A percentile compares a stretch with the other conserved stretches of the same genome.
Evolutionary conservation across 2,329 filamentous ascomycete genomes (phyloP).

Genomic region (Colletotrichum eremochloae): DNA sequence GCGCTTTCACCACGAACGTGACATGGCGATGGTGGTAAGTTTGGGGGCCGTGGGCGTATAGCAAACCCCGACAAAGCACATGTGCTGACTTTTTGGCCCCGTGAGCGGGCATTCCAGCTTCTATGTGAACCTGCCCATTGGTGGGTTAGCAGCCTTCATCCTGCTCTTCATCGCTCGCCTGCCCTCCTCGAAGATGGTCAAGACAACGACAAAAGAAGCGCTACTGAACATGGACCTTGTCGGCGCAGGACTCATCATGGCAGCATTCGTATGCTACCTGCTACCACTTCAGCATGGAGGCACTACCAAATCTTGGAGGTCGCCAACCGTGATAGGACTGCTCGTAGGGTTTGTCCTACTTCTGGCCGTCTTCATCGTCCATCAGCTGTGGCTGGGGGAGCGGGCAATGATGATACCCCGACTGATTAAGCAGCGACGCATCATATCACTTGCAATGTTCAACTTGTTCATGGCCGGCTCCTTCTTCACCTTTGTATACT

Average conservation of each 20-base stretch:
- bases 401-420: constrained; percentile 63
- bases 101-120: constrained; percentile 52
- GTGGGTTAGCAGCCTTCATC: constrained; percentile 59
- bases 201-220: constrained; percentile 52
- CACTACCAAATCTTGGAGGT: constrained; percentile 62
- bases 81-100: too few relatives aligned
- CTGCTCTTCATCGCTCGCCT: constrained; percentile 55
- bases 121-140: constrained; percentile 60
- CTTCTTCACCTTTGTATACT: constrained; percentile 68
- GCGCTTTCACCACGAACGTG: constrained; percentile 62
- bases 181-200: constrained; percentile 51
- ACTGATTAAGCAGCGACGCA: constrained; percentile 61
- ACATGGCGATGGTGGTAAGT: constrained; percentile 64
- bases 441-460: constrained; percentile 50
- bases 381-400: constrained; percentile 61
- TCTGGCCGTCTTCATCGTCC: constrained; percentile 59
- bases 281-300: constrained; percentile 71
- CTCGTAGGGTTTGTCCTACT: constrained; percentile 63
- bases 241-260: constrained; percentile 64
- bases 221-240: constrained; percentile 67
- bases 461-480: constrained; percentile 64
- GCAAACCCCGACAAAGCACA: too few relatives aligned
- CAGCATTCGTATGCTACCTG: constrained; percentile 65
- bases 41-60: too few relatives aligned
- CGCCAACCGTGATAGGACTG: constrained; percentile 63